A percentile compares a stretch with the other conserved stretches of the same genome.
Evolutionary conservation across 805 yeast species (phyloP).

Genomic region (Suhomyces sp.): DNA sequence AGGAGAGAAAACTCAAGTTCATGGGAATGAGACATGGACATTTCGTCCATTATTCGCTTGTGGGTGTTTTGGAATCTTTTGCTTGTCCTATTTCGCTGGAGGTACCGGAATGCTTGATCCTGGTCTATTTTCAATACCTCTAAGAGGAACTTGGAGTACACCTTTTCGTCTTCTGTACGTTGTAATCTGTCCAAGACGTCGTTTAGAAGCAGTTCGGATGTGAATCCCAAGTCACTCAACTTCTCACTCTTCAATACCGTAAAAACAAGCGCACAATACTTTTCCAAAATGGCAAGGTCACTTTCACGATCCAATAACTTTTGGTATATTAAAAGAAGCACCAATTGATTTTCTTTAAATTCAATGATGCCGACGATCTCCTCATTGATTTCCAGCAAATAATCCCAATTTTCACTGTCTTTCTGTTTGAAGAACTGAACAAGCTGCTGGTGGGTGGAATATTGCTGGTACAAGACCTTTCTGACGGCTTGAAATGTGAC

Average conservation of each 20-base stretch:
- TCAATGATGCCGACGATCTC: constrained; percentile 3
- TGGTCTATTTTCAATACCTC: constrained; percentile 30
- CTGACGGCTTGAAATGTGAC: neutral
- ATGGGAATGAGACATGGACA: constrained; percentile 18
- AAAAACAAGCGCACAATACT: constrained; percentile 5
- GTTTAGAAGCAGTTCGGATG: constrained; percentile 2
- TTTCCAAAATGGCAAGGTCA: constrained; percentile 1
- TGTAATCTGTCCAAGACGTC: constrained; percentile 11
- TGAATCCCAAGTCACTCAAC: neutral
- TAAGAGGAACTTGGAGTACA: constrained; percentile 30
- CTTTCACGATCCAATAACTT: neutral
- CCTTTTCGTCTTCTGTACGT: constrained; percentile 17
- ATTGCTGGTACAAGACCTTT: neutral
- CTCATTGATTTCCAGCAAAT: neutral
- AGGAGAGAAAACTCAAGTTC: constrained; percentile 25
- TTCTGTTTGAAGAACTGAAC: constrained; percentile 5
- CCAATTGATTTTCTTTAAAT: neutral
- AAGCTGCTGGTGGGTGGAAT: neutral
- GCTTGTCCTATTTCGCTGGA: constrained; percentile 26
- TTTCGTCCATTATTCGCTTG: constrained; percentile 28
- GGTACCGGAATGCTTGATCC: constrained; percentile 26
- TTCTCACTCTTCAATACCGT: neutral
- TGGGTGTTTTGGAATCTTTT: constrained; percentile 23
- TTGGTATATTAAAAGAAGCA: neutral
- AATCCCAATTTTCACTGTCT: constrained; percentile 10